These are phyloP conservation scores for Stephania japonica DNA, from an alignment of 164 flowering plant species.

Conservation along the genomic window DNA sequence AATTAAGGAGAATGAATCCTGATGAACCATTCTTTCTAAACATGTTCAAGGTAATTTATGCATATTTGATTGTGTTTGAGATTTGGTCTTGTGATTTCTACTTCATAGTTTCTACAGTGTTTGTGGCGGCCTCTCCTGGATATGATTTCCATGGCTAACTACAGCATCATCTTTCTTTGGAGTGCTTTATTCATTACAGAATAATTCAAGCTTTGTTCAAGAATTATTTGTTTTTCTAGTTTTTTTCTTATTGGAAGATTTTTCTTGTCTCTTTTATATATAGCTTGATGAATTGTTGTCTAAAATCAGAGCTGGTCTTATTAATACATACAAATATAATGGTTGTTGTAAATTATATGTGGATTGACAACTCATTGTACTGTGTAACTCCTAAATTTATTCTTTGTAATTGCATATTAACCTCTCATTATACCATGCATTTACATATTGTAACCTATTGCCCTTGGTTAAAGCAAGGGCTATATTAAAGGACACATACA, in stretches of 20 bases:
- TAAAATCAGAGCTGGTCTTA: neutral
- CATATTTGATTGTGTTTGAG: neutral
- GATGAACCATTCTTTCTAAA: slow-evolving; percentile 55
- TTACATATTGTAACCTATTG: too few relatives aligned
- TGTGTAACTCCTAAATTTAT: too few relatives aligned
- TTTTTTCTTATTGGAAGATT: neutral
- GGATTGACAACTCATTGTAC: too few relatives aligned
- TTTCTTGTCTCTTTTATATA: neutral
- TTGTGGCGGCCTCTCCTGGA: too few relatives aligned
- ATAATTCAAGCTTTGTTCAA: neutral
- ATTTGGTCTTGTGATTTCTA: neutral
- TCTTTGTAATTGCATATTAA: too few relatives aligned
- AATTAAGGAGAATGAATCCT: slow-evolving; percentile 73
- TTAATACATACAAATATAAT: neutral
- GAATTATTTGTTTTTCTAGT: neutral
- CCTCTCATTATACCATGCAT: too few relatives aligned
- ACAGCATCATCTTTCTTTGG: too few relatives aligned
- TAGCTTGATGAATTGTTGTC: neutral
- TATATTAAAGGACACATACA: too few relatives aligned
- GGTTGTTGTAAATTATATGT: neutral
- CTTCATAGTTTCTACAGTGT: neutral
- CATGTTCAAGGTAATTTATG: slow-evolving; percentile 77
- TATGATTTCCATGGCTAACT: too few relatives aligned
- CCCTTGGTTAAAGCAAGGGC: too few relatives aligned
- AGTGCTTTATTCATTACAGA: neutral